These are phyloP conservation scores for Kuraishia piskuri DNA, from an alignment of 805 yeast species.

Conservation along the genomic window DNA sequence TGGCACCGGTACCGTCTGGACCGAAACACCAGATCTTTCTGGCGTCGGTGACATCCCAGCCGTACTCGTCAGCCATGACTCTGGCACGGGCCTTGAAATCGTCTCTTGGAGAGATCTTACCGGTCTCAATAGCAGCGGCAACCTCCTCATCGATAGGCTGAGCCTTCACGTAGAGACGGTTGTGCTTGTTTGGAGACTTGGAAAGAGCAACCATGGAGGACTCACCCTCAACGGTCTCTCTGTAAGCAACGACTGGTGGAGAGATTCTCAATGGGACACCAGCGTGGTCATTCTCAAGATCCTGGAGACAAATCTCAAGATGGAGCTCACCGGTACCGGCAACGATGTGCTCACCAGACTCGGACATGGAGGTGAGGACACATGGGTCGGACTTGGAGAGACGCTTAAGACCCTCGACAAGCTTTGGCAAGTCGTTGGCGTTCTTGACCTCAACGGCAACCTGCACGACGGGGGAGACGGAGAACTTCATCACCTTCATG, in stretches of 20 bases:
- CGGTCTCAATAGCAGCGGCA: conserved; percentile 83
- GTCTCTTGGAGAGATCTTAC: conserved; percentile 90
- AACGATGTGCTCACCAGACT: conserved; percentile 98
- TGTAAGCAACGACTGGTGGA: conserved; percentile 97
- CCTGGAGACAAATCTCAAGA: conserved; percentile 94
- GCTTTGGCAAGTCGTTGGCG: conserved; percentile 98
- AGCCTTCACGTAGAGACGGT: conserved; percentile 98
- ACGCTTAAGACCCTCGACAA: conserved; percentile 99
- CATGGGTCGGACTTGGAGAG: conserved; percentile 99
- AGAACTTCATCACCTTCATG: conserved; percentile 99
- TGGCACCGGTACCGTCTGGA: conserved; percentile 99
- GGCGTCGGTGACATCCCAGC: conserved; percentile 99
- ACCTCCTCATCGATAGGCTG: conserved; percentile 94
- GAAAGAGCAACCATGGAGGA: conserved; percentile 95
- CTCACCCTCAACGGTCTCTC: conserved; percentile 94
- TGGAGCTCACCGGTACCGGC: conserved; percentile 99
- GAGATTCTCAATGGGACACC: conserved; percentile 98
- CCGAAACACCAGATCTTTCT: conserved; percentile 99
- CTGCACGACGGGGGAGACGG: conserved; percentile 99
- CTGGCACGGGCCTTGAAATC: conserved; percentile 99
- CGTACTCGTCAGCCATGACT: conserved; percentile 96
- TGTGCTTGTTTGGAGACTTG: conserved; percentile 99
- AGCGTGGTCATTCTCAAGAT: conserved; percentile 98
- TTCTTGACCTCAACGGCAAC: conserved; percentile 99
- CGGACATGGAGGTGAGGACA: conserved; percentile 80